Base-by-base conservation (phyloP, 306 rosid species). In the Begonia loranthoides region DNA sequence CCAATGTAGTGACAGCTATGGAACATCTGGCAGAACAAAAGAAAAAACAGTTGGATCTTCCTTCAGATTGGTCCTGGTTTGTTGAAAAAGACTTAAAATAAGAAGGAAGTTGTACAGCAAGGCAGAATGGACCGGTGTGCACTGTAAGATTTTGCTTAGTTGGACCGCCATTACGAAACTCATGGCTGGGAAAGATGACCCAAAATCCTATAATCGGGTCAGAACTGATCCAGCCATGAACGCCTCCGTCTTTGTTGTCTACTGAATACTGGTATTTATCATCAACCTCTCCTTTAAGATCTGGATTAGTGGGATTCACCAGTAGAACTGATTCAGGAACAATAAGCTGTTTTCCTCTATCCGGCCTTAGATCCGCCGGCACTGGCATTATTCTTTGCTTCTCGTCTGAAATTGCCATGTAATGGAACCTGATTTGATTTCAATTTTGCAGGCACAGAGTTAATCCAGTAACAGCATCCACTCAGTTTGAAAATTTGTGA, bases 281-380 rank as follows among this genome's bases (percentile, higher is more conserved):
- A 48, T 75, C 81, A 45, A 75, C 71, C 73, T 75, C 71, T 50
- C 76, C 76, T 63, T 66, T 70, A 17, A 75, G 69, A 60, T 71
- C 77, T 0, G 64, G 77, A 56, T 71, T 64, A 34, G 57, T 64
- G 55, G 77, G 77, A 56, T 75, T 53, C 34, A 75, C 62, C 11
- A 71, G 77, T 66, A 70, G 15, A 38, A 71, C 74, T 54, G 77
- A 70, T 66, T 75, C 81, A 1, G 77, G 81, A 44, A 71, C 74
- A 17, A 70, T 70, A 16, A 75, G 68, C 58, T 58, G 60, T 54
- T 63, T 47, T 44, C 80, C 76, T 75, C 76, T 70, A 9, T 22
- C 66, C 24, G 66, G 70, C 12, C 50, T 62, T 52, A 69, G 57
- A 58, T 69, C 79, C 28, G 69, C 72, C 15, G 72, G 79, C 75